Conservation (phyloP, 2,329 filamentous ascomycete genomes). For the Penicillium decumbens region DNA sequence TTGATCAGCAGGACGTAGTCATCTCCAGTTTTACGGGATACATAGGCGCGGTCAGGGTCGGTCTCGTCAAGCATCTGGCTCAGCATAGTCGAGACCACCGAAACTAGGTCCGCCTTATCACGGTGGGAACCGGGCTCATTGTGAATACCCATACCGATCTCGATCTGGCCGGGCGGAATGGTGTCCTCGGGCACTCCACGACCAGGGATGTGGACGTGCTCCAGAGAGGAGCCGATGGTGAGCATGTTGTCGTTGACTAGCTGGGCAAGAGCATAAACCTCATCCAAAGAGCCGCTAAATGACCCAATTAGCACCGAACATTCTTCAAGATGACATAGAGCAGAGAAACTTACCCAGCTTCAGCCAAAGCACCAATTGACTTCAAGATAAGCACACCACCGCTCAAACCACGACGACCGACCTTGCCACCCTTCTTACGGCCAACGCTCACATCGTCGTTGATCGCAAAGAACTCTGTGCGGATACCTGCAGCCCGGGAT, state of each 20-base stretch:
- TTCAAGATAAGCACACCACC: constrained; percentile 91
- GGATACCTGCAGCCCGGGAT: constrained; percentile 70
- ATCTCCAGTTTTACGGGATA: constrained; percentile 54
- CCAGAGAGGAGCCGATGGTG: constrained; percentile 77
- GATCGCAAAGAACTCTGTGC: constrained; percentile 85
- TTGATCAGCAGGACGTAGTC: constrained; percentile 63
- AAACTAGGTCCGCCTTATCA: constrained; percentile 46
- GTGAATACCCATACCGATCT: constrained; percentile 71
- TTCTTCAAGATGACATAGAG: background rate
- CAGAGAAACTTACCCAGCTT: constrained; percentile 52
- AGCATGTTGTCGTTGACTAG: constrained; percentile 71
- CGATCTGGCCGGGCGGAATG: constrained; percentile 53
- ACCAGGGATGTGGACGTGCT: constrained; percentile 91
- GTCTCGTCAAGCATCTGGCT: constrained; percentile 58
- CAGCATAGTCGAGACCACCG: constrained; percentile 59
- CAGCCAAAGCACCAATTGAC: constrained; percentile 77
- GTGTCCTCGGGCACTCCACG: constrained; percentile 55
- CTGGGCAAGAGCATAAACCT: constrained; percentile 69
- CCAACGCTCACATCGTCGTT: constrained; percentile 91
- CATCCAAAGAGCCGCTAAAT: constrained; percentile 52
- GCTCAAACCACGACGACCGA: constrained; percentile 83
- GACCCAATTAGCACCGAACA: background rate
- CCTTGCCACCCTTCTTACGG: constrained; percentile 76
- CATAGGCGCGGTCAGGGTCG: constrained; percentile 61
- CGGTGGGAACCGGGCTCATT: constrained; percentile 58